Conservation (phyloP, 345 rosid species). For the Citrus hindsii region DNA sequence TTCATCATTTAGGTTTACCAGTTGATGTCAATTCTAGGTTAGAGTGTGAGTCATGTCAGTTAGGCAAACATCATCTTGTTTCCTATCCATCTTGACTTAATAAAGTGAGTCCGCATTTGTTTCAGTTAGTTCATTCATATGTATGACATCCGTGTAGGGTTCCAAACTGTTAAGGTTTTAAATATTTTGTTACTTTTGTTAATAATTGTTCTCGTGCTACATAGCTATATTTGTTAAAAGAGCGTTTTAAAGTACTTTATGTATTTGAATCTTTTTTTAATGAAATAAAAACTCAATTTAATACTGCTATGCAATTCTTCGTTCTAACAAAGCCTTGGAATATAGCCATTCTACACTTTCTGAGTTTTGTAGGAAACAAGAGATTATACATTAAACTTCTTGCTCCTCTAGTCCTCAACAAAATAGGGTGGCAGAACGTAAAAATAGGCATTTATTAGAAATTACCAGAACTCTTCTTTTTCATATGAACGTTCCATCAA, state of each 20-base stretch:
- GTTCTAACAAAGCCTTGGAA: background rate
- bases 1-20: too few relatives aligned
- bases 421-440: background rate
- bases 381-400: background rate
- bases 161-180: background rate
- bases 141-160: accelerated
- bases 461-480: background rate
- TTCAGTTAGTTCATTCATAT: too few relatives aligned
- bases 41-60: too few relatives aligned
- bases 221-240: background rate
- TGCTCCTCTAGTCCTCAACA: background rate
- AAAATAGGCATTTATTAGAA: background rate
- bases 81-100: too few relatives aligned
- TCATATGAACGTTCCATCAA: background rate
- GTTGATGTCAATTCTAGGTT: too few relatives aligned
- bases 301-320: too few relatives aligned
- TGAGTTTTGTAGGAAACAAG: background rate
- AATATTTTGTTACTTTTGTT: background rate
- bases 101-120: too few relatives aligned
- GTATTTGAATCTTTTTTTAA: background rate
- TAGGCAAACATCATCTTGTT: too few relatives aligned
- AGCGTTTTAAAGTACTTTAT: background rate
- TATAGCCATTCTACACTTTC: background rate
- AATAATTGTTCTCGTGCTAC: background rate
- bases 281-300: background rate